Evolutionary conservation across 306 rosid species (phyloP).

Genomic region (Vigna angularis): DNA sequence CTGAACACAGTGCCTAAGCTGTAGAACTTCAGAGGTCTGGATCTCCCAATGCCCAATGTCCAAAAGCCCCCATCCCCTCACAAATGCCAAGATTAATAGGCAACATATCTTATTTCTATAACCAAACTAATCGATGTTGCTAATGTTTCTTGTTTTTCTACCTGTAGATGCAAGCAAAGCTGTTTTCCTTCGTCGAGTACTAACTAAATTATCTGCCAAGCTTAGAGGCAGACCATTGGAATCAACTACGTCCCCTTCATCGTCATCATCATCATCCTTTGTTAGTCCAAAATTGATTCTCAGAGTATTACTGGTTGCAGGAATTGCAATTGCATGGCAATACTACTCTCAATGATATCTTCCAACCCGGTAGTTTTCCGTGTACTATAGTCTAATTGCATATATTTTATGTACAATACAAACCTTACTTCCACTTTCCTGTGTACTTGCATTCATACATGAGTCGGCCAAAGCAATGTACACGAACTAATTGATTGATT

Average conservation of each 20-base stretch:
- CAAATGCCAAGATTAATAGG: not conserved
- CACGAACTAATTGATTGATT: slow-evolving; percentile 24
- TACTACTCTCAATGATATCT: slow-evolving; percentile 58
- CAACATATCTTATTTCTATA: not conserved
- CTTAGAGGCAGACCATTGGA: slow-evolving; percentile 61
- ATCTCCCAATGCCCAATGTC: not conserved
- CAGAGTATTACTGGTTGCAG: slow-evolving; percentile 66
- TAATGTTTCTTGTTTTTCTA: slow-evolving; percentile 35
- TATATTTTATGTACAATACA: slow-evolving; percentile 49
- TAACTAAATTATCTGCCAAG: slow-evolving; percentile 62
- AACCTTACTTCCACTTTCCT: slow-evolving; percentile 22
- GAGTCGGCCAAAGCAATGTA: slow-evolving; percentile 28
- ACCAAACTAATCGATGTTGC: slow-evolving; percentile 18
- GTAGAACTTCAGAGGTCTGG: not conserved
- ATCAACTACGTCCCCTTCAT: slow-evolving; percentile 45
- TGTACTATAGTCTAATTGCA: slow-evolving; percentile 40
- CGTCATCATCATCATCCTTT: slow-evolving; percentile 15
- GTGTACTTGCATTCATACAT: slow-evolving; percentile 19
- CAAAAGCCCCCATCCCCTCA: not conserved
- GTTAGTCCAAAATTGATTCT: slow-evolving; percentile 59
- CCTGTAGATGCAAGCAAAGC: slow-evolving; percentile 62
- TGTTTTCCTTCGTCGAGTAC: slow-evolving; percentile 41
- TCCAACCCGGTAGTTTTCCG: slow-evolving; percentile 40
- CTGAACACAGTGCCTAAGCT: not conserved
- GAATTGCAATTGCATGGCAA: slow-evolving; percentile 77